A percentile compares a stretch with the other conserved stretches of the same genome.
Evolutionary conservation across 768 basidiomycete genomes (phyloP).

Genomic region (Dentipellis sp.): DNA sequence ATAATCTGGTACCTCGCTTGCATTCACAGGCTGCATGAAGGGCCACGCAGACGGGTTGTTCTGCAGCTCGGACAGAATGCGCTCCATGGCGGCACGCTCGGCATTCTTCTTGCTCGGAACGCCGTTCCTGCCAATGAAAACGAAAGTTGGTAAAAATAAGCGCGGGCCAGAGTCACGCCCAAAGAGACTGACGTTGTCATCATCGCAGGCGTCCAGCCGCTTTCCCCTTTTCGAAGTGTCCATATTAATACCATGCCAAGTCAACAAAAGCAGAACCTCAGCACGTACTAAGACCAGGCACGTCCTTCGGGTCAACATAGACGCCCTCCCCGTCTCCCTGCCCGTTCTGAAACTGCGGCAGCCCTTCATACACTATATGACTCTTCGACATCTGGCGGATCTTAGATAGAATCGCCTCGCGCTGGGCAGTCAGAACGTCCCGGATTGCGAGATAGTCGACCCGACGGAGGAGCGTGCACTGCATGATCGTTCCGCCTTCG

Average conservation of each 20-base stretch:
- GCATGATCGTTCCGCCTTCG: constrained; percentile 98
- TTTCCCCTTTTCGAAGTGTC: constrained; percentile 49
- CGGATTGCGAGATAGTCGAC: constrained; percentile 83
- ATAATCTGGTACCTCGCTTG: constrained; percentile 78
- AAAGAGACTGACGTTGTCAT: constrained; percentile 47
- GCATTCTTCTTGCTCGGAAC: constrained; percentile 45
- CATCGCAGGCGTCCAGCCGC: constrained; percentile 87
- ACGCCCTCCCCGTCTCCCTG: constrained; percentile 32
- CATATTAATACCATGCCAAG: too few relatives aligned
- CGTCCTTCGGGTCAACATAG: constrained; percentile 59
- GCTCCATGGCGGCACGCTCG: constrained; percentile 62
- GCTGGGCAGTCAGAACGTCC: constrained; percentile 68
- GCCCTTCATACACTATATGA: constrained; percentile 77
- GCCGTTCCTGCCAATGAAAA: constrained; percentile 21
- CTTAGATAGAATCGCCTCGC: constrained; percentile 82
- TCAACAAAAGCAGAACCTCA: too few relatives aligned
- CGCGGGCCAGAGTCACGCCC: neutral
- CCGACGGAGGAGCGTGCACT: constrained; percentile 90
- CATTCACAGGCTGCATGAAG: constrained; percentile 74
- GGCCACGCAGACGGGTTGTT: constrained; percentile 80
- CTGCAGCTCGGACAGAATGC: constrained; percentile 70
- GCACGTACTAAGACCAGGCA: constrained; percentile 77
- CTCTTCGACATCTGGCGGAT: constrained; percentile 81
- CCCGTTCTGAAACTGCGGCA: constrained; percentile 65
- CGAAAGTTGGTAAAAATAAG: constrained; percentile 2